phyloP scores from a whole-genome alignment of 495 filamentous ascomycete species.

The Aspergillus affinis region DNA sequence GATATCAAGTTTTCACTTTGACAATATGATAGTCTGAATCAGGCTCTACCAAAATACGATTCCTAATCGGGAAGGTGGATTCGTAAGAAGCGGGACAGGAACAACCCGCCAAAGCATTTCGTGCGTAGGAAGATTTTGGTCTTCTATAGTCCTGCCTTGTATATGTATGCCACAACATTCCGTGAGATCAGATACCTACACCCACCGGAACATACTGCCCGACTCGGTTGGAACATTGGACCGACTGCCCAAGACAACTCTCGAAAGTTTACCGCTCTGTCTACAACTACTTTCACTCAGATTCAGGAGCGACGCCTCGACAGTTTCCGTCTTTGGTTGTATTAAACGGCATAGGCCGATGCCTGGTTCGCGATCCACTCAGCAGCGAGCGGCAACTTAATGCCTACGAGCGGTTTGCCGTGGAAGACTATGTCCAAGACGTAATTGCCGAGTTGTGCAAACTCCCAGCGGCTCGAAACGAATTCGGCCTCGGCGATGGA shows the following conservation, averaged over 20 bases:
- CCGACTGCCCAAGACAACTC: slow-evolving; percentile 28
- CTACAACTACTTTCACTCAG: slow-evolving; percentile 23
- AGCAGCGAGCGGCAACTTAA: slow-evolving; percentile 33
- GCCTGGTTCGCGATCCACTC: slow-evolving; percentile 16
- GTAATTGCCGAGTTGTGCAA: slow-evolving; percentile 31
- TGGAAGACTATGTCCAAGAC: slow-evolving; percentile 33
- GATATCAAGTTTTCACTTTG: too few relatives aligned
- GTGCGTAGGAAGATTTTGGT: too few relatives aligned
- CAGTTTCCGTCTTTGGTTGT: slow-evolving; percentile 16
- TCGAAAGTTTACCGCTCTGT: slow-evolving; percentile 29
- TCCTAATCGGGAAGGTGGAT: too few relatives aligned
- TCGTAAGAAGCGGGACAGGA: too few relatives aligned
- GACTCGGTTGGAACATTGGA: slow-evolving; percentile 29
- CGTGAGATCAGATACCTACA: too few relatives aligned
- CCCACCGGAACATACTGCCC: slow-evolving; percentile 33
- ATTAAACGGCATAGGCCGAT: slow-evolving; percentile 17
- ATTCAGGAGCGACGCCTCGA: slow-evolving; percentile 11
- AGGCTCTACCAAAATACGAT: too few relatives aligned
- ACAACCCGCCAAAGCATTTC: too few relatives aligned
- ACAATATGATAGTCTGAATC: too few relatives aligned
- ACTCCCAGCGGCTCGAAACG: slow-evolving; percentile 27
- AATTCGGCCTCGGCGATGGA: slow-evolving; percentile 27
- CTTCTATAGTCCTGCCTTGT: too few relatives aligned
- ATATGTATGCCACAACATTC: too few relatives aligned
- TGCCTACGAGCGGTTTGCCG: slow-evolving; percentile 28